Conservation (phyloP, 768 basidiomycete species). For the Hebeloma cylindrosporum region DNA sequence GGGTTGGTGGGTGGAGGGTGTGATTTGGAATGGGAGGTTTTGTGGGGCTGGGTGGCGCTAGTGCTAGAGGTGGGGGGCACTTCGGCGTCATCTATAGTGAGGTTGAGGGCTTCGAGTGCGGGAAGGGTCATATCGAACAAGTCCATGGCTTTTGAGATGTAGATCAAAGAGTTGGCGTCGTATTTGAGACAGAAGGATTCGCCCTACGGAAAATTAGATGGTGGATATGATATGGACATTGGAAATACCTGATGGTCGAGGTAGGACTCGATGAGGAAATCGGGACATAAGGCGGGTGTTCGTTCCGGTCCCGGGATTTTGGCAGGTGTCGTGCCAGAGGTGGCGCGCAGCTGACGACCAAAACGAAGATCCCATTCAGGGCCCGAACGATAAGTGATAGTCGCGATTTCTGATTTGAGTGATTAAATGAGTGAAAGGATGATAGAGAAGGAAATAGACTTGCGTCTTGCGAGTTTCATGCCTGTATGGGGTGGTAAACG, state of each 20-base stretch:
- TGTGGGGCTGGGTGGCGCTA: slow-evolving; percentile 27
- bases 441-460: slow-evolving; percentile 10
- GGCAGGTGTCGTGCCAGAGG: not conserved
- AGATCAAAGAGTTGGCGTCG: slow-evolving; percentile 98
- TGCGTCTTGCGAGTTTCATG: slow-evolving; percentile 98
- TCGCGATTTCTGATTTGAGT: slow-evolving; percentile 81
- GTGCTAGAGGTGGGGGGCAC: slow-evolving; percentile 18
- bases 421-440: not conserved
- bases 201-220: slow-evolving; percentile 53
- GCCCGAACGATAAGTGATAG: slow-evolving; percentile 97
- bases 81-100: slow-evolving; percentile 36
- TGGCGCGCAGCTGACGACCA: slow-evolving; percentile 64
- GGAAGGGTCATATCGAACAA: slow-evolving; percentile 92
- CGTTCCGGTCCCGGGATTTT: slow-evolving; percentile 29
- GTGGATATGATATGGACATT: slow-evolving; percentile 49
- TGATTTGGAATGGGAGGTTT: slow-evolving; percentile 60
- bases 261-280: slow-evolving; percentile 98
- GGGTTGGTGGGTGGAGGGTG: slow-evolving; percentile 73
- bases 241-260: slow-evolving; percentile 88
- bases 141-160: slow-evolving; percentile 99
- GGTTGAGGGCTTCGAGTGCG: slow-evolving; percentile 66
- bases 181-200: slow-evolving; percentile 98
- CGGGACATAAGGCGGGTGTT: slow-evolving; percentile 85
- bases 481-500: slow-evolving; percentile 93
- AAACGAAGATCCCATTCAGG: slow-evolving; percentile 99